Base-by-base conservation (phyloP, 1,284 basidiomycete genomes). In the Pyrrhoderma noxium region DNA sequence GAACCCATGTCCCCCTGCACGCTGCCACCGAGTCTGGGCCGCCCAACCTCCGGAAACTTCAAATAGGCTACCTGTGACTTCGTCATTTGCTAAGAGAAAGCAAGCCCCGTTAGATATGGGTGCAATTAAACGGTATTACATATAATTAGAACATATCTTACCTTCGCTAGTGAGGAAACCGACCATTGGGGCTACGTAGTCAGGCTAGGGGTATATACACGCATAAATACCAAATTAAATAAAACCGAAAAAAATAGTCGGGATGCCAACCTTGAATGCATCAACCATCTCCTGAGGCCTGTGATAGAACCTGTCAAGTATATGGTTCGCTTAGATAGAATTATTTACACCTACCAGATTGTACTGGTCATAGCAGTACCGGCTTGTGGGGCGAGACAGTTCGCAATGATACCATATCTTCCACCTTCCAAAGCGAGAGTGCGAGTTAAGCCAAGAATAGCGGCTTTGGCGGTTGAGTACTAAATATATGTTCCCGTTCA, bases 401-500 rank as follows among this genome's bases (percentile, higher is more conserved):
- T 98, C 61, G 85, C 86, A 53, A 93, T 63, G 64, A 95, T 92
- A 67, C 87, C 85, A 69, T 96, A 93, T 67, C 92, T 93, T 65
- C 79, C 76, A 52, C 95, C 95, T 69, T 99, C 96, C 54, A 96
- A 85, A 4, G 86, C 92, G 37, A 99, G 80, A 0, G 93, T 86
- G 56, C 85, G 81, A 21, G 93, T 93, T 25, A 99, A 69, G 56
- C 93, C 93, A 57, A 93, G 85, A 61, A 99, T 90, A 39, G 81
- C 95, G 52, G 92, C 89, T 69, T 99, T 99, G 35, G 95, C 95
- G 2, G 94, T 85, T 16, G 87, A 85, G 66, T 96, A 95, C 85
- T 85, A 13, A 53, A 16, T 45, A 31, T 31, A 31, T 31, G n/a
- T n/a, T n/a, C n/a, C n/a, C 27, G 27, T 31, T 5, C 5, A 31